Percentiles rank a stretch among this genome's conserved stretches.
Conservation (phyloP, 208 protist species). For the Trichomonas vaginalis region DNA sequence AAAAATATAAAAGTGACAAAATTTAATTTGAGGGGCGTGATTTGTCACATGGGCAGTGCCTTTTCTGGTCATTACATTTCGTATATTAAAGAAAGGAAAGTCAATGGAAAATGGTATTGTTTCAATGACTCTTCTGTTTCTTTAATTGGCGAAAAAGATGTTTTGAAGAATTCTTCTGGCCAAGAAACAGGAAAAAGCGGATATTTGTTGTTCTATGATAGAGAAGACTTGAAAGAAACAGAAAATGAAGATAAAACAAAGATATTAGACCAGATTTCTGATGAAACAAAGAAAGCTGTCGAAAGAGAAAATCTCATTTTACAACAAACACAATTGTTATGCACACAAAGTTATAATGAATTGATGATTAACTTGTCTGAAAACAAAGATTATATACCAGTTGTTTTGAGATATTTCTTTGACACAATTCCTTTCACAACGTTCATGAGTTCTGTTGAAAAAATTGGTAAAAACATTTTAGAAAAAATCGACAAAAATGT, state of each 20-base stretch:
- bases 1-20: background rate
- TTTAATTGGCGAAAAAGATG: background rate
- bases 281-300: background rate
- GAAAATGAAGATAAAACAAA: too few relatives aligned
- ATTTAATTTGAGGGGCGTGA: background rate
- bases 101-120: background rate
- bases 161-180: background rate
- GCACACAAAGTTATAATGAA: background rate
- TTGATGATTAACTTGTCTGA: background rate
- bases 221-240: background rate
- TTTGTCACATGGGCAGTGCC: background rate
- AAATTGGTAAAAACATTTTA: background rate
- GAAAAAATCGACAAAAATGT: background rate
- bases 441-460: background rate
- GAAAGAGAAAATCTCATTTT: background rate
- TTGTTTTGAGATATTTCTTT: background rate
- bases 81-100: background rate
- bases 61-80: background rate
- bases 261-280: background rate
- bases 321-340: background rate
- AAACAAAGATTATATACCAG: background rate
- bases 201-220: background rate
- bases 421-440: background rate
- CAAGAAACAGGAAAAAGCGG: background rate
- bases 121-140: background rate